phyloP scores from a whole-genome alignment of 768 basidiomycete species.

The Termitomyces titanicus region DNA sequence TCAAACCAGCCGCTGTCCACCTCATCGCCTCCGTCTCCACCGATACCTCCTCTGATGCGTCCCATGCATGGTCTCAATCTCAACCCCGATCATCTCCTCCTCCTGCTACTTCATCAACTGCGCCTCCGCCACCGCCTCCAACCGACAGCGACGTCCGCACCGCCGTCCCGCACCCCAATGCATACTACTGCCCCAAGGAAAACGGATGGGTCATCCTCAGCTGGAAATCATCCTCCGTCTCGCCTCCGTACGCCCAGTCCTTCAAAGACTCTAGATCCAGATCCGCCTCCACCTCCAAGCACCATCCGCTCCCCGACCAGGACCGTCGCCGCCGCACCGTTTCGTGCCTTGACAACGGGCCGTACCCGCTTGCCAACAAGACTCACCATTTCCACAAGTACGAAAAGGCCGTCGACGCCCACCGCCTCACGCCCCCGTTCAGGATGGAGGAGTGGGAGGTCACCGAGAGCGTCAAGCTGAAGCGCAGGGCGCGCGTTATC shows the following conservation, averaged over 20 bases:
- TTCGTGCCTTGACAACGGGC: slow-evolving; percentile 52
- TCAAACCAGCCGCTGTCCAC: slow-evolving; percentile 3
- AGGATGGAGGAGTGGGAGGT: slow-evolving; percentile 58
- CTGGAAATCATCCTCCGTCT: slow-evolving; percentile 61
- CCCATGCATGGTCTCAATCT: too few relatives aligned
- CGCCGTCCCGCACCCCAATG: slow-evolving; percentile 76
- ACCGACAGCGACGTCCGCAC: slow-evolving; percentile 63
- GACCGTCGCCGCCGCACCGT: slow-evolving; percentile 40
- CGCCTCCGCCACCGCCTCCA: slow-evolving; percentile 34
- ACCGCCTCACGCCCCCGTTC: slow-evolving; percentile 59
- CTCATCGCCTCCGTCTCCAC: neutral
- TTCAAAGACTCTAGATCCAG: slow-evolving; percentile 39
- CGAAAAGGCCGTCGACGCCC: slow-evolving; percentile 64
- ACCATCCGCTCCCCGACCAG: slow-evolving; percentile 51
- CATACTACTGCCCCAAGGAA: slow-evolving; percentile 79
- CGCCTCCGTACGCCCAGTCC: slow-evolving; percentile 52
- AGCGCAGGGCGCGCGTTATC: slow-evolving; percentile 38
- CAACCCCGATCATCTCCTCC: neutral
- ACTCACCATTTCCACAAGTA: slow-evolving; percentile 86
- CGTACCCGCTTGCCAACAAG: slow-evolving; percentile 43
- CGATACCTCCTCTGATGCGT: neutral
- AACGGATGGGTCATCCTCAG: slow-evolving; percentile 79
- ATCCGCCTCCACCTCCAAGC: too few relatives aligned
- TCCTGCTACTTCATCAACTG: slow-evolving; percentile 17
- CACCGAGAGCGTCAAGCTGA: slow-evolving; percentile 48